phyloP scores from a whole-genome alignment of 1,139 yeast genomes.

The Casaregolazyma suthepensis region DNA sequence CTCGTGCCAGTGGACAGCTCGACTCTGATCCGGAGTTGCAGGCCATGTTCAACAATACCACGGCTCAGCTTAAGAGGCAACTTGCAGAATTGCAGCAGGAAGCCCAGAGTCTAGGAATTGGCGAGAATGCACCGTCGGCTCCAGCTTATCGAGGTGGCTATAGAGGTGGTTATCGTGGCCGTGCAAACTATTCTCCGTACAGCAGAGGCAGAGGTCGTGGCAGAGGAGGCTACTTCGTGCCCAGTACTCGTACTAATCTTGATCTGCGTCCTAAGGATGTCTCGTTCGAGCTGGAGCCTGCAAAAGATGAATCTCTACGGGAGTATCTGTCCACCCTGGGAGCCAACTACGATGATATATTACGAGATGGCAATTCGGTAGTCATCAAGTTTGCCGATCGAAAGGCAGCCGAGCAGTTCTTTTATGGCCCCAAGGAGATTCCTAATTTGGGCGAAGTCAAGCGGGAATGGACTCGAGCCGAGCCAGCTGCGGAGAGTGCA shows the following conservation, averaged over 20 bases:
- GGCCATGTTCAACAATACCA: slow-evolving; percentile 24
- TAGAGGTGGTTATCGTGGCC: slow-evolving; percentile 21
- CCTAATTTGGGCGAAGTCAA: slow-evolving; percentile 31
- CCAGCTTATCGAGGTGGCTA: slow-evolving; percentile 16
- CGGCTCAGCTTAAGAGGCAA: slow-evolving; percentile 33
- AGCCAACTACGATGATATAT: slow-evolving; percentile 20
- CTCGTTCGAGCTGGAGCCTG: slow-evolving; percentile 29
- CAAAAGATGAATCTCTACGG: slow-evolving; percentile 31
- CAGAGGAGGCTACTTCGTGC: slow-evolving; percentile 15
- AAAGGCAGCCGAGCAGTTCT: slow-evolving; percentile 38
- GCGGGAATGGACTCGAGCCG: slow-evolving; percentile 28
- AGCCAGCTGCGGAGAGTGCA: slow-evolving; percentile 11
- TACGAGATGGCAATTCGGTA: slow-evolving; percentile 20
- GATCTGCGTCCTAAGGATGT: slow-evolving; percentile 38
- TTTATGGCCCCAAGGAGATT: slow-evolving; percentile 23
- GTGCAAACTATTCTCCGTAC: slow-evolving; percentile 19
- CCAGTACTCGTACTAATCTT: slow-evolving; percentile 24
- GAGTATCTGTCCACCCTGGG: slow-evolving; percentile 22
- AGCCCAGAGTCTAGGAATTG: slow-evolving; percentile 29
- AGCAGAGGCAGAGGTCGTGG: slow-evolving; percentile 20
- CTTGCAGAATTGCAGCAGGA: slow-evolving; percentile 34
- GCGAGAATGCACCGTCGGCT: slow-evolving; percentile 9
- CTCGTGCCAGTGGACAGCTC: slow-evolving; percentile 24
- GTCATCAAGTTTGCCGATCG: slow-evolving; percentile 37
- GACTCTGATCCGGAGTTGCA: slow-evolving; percentile 7